Conservation (phyloP, 495 filamentous ascomycete genomes). For the Polyplosphaeria fusca region DNA sequence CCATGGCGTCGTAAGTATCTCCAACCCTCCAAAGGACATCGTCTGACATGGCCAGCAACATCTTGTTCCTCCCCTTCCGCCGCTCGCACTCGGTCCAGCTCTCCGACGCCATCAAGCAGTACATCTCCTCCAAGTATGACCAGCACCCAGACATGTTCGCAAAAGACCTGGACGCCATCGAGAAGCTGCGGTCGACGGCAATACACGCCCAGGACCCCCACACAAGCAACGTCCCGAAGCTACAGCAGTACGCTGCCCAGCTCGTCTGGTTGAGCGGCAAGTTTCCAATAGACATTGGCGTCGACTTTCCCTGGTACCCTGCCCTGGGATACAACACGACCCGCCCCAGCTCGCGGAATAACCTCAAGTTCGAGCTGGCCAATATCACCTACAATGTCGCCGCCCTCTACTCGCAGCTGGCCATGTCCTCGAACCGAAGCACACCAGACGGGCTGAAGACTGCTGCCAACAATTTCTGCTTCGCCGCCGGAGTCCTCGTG, state of each 20-base stretch:
- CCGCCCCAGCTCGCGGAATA: slow-evolving; percentile 76
- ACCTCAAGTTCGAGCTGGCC: slow-evolving; percentile 90
- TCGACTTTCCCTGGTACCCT: slow-evolving; percentile 94
- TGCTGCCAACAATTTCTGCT: slow-evolving; percentile 88
- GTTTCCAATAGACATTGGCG: slow-evolving; percentile 95
- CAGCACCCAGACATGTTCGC: slow-evolving; percentile 98
- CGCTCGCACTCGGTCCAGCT: slow-evolving; percentile 73
- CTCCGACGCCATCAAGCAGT: slow-evolving; percentile 81
- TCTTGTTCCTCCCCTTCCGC: slow-evolving; percentile 75
- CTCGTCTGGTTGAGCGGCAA: slow-evolving; percentile 92
- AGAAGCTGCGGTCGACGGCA: slow-evolving; percentile 75
- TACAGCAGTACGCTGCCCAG: slow-evolving; percentile 87
- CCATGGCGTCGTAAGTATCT: slow-evolving; percentile 33
- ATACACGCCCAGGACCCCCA: slow-evolving; percentile 86
- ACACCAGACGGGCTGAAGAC: slow-evolving; percentile 80
- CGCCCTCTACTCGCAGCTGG: slow-evolving; percentile 89
- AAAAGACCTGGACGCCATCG: slow-evolving; percentile 81
- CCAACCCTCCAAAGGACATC: background rate
- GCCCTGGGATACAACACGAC: slow-evolving; percentile 85
- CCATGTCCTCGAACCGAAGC: slow-evolving; percentile 72
- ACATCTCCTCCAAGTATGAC: slow-evolving; percentile 98
- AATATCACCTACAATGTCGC: slow-evolving; percentile 92
- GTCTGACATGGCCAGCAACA: slow-evolving; percentile 41
- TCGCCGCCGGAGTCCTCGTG: slow-evolving; percentile 76
- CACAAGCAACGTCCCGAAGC: slow-evolving; percentile 79